Evolutionary conservation across 2,329 filamentous ascomycete genomes (phyloP).

Genomic region (Colletotrichum cuscutae): DNA sequence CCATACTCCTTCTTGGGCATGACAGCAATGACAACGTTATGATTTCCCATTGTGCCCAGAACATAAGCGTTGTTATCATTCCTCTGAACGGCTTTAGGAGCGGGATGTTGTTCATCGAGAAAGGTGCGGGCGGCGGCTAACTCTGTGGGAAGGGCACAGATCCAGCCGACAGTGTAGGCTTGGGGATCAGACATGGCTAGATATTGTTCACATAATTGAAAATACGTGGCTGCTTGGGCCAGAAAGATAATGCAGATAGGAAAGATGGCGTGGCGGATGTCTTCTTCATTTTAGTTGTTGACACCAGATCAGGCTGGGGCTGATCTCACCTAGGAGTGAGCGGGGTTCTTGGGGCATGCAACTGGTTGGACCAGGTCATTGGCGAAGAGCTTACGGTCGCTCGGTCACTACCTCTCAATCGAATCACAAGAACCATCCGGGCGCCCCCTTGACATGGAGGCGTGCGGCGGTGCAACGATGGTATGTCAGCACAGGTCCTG

Average conservation of each 20-base stretch:
- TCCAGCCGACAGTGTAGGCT: constrained; percentile 17
- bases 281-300: background rate
- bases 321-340: no score
- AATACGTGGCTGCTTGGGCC: background rate
- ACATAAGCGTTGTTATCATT: constrained; percentile 44
- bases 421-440: background rate
- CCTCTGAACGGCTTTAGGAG: background rate
- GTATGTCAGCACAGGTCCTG: background rate
- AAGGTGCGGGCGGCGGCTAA: background rate
- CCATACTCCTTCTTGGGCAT: constrained; percentile 43
- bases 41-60: constrained; percentile 43
- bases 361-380: background rate
- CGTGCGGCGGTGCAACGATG: background rate
- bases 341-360: no score
- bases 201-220: background rate
- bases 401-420: background rate
- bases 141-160: constrained; percentile 4
- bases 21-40: constrained; percentile 48
- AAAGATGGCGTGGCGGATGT: background rate
- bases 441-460: background rate
- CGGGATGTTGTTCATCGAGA: background rate
- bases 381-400: background rate
- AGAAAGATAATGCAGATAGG: background rate
- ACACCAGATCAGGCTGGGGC: constrained; percentile 2
- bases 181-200: background rate